These are phyloP conservation scores for Fusarium sp. DNA, from an alignment of 2,329 filamentous ascomycete species.

Conservation along the genomic window DNA sequence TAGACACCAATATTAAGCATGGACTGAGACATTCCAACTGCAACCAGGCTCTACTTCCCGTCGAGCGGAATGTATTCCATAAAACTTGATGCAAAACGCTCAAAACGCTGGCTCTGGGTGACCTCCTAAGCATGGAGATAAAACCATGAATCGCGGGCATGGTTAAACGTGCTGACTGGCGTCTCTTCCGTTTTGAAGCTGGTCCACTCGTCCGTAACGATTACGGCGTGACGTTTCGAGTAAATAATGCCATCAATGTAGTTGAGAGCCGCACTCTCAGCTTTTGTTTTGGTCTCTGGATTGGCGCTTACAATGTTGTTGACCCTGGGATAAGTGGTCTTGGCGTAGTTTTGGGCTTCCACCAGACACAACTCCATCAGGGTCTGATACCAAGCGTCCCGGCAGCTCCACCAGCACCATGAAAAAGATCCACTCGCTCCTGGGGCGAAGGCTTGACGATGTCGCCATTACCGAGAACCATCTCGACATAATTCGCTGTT, in stretches of 20 bases:
- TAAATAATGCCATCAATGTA: constrained; percentile 75
- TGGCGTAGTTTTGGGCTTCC: constrained; percentile 68
- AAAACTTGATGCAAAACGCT: background rate
- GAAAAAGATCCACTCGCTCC: constrained; percentile 69
- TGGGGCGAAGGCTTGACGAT: constrained; percentile 63
- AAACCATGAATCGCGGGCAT: constrained; percentile 74
- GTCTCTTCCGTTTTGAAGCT: constrained; percentile 16
- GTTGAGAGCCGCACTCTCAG: constrained; percentile 52
- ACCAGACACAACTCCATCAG: constrained; percentile 71
- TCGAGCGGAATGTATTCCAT: constrained; percentile 48
- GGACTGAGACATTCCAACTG: constrained; percentile 6
- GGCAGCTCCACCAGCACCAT: constrained; percentile 71
- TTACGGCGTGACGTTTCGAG: constrained; percentile 64
- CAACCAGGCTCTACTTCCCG: constrained; percentile 26
- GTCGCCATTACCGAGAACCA: constrained; percentile 73
- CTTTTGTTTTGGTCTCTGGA: constrained; percentile 53
- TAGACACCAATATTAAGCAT: constrained; percentile 78
- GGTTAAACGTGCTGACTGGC: constrained; percentile 61
- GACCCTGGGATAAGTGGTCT: constrained; percentile 68
- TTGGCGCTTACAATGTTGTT: constrained; percentile 61
- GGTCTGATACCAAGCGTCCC: constrained; percentile 74
- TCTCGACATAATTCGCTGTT: constrained; percentile 74
- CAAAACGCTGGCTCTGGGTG: background rate
- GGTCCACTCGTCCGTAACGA: constrained; percentile 67
- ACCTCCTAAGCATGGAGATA: constrained; percentile 72